Percentiles rank a stretch among this genome's conserved stretches.
These are phyloP conservation scores for Aspergillus sp. DNA, from an alignment of 2,329 filamentous ascomycete genomes.

Conservation along the genomic window DNA sequence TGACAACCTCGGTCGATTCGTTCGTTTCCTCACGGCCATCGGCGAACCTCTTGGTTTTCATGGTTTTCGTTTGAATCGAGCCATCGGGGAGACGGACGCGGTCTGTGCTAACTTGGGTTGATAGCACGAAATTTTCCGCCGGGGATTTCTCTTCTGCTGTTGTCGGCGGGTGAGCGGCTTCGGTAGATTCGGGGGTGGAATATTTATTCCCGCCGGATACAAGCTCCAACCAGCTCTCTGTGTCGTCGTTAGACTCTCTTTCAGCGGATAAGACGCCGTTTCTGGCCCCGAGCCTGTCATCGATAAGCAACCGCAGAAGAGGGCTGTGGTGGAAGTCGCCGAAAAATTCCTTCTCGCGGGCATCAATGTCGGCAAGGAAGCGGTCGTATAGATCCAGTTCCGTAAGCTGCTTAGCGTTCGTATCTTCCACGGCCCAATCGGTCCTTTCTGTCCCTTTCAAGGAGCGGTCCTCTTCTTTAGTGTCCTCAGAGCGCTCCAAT, in stretches of 20 bases:
- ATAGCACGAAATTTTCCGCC: conserved; percentile 44
- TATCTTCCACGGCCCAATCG: conserved; percentile 12
- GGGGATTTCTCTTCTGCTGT: not conserved
- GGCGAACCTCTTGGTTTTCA: conserved; percentile 59
- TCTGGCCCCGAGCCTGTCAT: conserved; percentile 29
- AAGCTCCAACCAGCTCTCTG: conserved; percentile 29
- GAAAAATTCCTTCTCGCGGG: conserved; percentile 33
- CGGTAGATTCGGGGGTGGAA: conserved; percentile 22
- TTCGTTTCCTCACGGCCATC: conserved; percentile 61
- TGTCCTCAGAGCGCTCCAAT: conserved; percentile 15
- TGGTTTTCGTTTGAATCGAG: conserved; percentile 56
- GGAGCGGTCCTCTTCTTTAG: conserved; percentile 13
- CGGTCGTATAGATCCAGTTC: conserved; percentile 57
- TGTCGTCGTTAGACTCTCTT: conserved; percentile 17
- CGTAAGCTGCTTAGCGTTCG: conserved; percentile 37
- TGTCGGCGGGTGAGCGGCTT: not conserved
- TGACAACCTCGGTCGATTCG: conserved; percentile 51
- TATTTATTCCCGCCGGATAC: conserved; percentile 26
- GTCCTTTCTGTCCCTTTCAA: conserved; percentile 10
- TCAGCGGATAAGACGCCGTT: conserved; percentile 6
- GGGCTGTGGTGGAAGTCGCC: conserved; percentile 32
- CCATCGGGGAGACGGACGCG: conserved; percentile 57
- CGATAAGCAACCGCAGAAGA: conserved; percentile 35
- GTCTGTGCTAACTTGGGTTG: conserved; percentile 59
- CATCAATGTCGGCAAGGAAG: conserved; percentile 42